Evolutionary conservation across 495 filamentous ascomycete species (phyloP).

Genomic region (Trichoderma erinaceum): DNA sequence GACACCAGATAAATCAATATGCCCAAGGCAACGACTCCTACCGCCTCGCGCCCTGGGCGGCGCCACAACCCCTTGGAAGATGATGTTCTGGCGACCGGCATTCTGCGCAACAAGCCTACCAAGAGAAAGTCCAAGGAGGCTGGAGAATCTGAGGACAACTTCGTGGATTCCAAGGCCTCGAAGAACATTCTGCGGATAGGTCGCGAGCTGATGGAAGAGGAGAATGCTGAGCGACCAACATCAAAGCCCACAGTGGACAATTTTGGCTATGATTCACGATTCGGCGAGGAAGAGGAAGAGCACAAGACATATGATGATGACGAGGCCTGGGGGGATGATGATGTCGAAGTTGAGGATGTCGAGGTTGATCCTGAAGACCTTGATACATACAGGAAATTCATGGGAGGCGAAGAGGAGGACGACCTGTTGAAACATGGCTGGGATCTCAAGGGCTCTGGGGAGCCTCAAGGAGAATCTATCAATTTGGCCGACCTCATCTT

Average conservation of each 20-base stretch:
- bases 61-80: slow-evolving; percentile 69
- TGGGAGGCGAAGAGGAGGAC: slow-evolving; percentile 53
- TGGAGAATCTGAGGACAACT: slow-evolving; percentile 54
- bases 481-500: slow-evolving; percentile 90
- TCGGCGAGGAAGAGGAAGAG: slow-evolving; percentile 22
- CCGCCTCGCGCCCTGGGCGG: slow-evolving; percentile 29
- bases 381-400: slow-evolving; percentile 83
- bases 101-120: slow-evolving; percentile 40
- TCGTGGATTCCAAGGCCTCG: slow-evolving; percentile 79
- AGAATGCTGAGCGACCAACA: slow-evolving; percentile 28
- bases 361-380: slow-evolving; percentile 88
- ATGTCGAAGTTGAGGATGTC: slow-evolving; percentile 67
- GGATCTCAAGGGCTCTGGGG: slow-evolving; percentile 34
- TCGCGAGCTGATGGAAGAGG: slow-evolving; percentile 74
- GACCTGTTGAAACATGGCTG: slow-evolving; percentile 48
- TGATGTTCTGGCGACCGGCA: slow-evolving; percentile 60
- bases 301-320: slow-evolving; percentile 47
- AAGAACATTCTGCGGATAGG: slow-evolving; percentile 83
- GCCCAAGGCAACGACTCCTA: slow-evolving; percentile 47
- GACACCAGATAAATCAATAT: slow-evolving; percentile 26
- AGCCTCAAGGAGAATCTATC: slow-evolving; percentile 51
- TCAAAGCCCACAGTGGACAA: slow-evolving; percentile 27
- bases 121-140: slow-evolving; percentile 55
- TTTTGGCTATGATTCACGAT: slow-evolving; percentile 40
- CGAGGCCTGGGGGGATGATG: slow-evolving; percentile 61